Base-by-base conservation (phyloP, 257 asterid genomes). In the Cruciata laevipes region DNA sequence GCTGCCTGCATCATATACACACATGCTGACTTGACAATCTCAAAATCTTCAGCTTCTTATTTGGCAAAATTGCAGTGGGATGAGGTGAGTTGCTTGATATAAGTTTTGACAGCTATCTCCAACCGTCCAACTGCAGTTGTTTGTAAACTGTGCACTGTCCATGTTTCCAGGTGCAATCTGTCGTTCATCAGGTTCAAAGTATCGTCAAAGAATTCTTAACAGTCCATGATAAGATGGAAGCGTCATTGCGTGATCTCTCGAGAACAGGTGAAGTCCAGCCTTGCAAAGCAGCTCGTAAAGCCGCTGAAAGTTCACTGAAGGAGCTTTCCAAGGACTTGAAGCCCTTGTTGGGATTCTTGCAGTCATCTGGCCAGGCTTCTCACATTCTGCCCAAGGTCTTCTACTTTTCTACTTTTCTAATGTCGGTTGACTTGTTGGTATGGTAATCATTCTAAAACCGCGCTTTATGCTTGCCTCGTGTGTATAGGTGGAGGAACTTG, bases 21-120 rank as follows among this genome's bases (percentile, higher is more conserved):
- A 49, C 97, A 74, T 67, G 94, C 90, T 71, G 99, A 93, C 89
- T 77, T 93, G 83, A 93, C 97, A 64, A 93, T 93, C 77, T 93
- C 99, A 7, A 93, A 90, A 77, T 85, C 95, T 7, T 90, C 97
- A 30, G 74, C 96, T 68, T 86, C 99, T 71, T 88, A 90, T 77
- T 72, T 90, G 44, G 96, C 99, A 61, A 90, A 88, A 76, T 88
- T 88, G 76, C 99, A 93, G 71, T 90, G 99, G 97, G 97, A 93
- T 70, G 99, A 90, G 97, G 99, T 88, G 76, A 38, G 70, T 32
- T 27, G 12, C 65, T 23, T 40, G 66, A 52, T 63, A 38, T 47
- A 1, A 3, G 14, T 49, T 31, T 31, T 52, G 21, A 66, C 33
- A 30, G 9, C 10, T n/a, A n/a, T 21, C 6, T n/a, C 3, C 70